Percentiles rank a stretch among this genome's conserved stretches.
Conservation (phyloP, 2,329 filamentous ascomycete genomes). For the Colletotrichum endophyticum region DNA sequence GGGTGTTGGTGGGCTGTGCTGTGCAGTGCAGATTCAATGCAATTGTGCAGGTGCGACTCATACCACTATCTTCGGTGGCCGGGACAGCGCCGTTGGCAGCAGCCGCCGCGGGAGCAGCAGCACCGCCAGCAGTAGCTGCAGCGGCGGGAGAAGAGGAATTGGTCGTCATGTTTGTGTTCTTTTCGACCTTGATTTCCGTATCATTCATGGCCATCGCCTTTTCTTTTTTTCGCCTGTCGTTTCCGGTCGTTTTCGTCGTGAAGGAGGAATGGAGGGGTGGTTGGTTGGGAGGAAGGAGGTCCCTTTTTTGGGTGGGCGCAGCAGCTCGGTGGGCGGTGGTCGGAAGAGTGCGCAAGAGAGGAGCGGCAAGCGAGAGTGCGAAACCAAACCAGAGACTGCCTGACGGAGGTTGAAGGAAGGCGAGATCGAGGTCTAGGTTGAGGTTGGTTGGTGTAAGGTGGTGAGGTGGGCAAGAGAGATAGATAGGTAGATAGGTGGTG, state of each 20-base stretch:
- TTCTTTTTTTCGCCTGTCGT: constrained; percentile 31
- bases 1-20: constrained; percentile 20
- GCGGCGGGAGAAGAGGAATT: constrained; percentile 35
- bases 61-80: constrained; percentile 45
- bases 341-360: constrained; percentile 1
- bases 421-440: not conserved
- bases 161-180: constrained; percentile 40
- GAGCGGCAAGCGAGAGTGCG: constrained; percentile 20
- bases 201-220: constrained; percentile 44
- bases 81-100: constrained; percentile 27
- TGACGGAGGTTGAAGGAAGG: not conserved
- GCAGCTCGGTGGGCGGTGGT: not conserved
- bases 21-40: constrained; percentile 4
- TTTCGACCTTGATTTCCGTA: constrained; percentile 39
- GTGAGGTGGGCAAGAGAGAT: constrained; percentile 17
- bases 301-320: constrained; percentile 22
- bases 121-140: constrained; percentile 27
- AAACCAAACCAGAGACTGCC: not conserved
- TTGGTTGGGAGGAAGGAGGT: constrained; percentile 25
- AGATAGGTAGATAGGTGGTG: not conserved
- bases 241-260: constrained; percentile 6
- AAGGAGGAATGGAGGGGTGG: constrained; percentile 25
- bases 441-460: constrained; percentile 7
- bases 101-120: constrained; percentile 26
- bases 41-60: constrained; percentile 29